Conservation (phyloP, 1,284 basidiomycete genomes). For the Heterobasidion annosum region DNA sequence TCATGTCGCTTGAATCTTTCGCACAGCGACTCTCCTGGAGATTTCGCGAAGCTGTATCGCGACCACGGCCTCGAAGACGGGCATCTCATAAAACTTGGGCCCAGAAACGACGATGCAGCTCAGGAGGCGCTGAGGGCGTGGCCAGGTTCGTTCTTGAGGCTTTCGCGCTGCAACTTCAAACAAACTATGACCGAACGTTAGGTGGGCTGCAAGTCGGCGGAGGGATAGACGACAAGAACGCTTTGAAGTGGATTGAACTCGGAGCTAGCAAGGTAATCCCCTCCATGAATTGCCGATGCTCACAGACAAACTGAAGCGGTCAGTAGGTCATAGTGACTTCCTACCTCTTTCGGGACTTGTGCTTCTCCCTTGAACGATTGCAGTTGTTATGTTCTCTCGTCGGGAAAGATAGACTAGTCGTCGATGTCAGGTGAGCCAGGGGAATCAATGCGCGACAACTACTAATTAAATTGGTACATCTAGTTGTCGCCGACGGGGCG, state of each 20-base stretch:
- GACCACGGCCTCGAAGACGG: constrained; percentile 70
- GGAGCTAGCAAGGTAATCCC: constrained; percentile 83
- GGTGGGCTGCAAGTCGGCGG: constrained; percentile 89
- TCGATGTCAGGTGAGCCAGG: constrained; percentile 81
- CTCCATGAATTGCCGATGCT: constrained; percentile 1
- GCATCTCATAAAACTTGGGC: constrained; percentile 96
- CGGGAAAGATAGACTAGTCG: constrained; percentile 84
- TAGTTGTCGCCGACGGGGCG: constrained; percentile 77
- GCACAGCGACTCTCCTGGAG: constrained; percentile 66
- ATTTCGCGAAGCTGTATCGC: constrained; percentile 80
- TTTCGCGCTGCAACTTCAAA: not conserved
- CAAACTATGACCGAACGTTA: constrained; percentile 14
- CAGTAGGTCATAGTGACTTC: constrained; percentile 92
- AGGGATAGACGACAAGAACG: constrained; percentile 82
- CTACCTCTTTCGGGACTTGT: constrained; percentile 80
- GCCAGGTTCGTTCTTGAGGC: constrained; percentile 44
- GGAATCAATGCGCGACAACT: not conserved
- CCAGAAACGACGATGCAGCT: constrained; percentile 84
- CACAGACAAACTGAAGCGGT: not conserved
- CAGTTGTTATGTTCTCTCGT: constrained; percentile 54
- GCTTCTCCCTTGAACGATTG: constrained; percentile 74
- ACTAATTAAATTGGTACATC: not conserved
- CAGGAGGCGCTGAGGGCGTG: constrained; percentile 76
- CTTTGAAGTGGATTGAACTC: constrained; percentile 74
- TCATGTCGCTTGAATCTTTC: constrained; percentile 1